Evolutionary conservation across 805 yeast genomes (phyloP).

Genomic region (Saccharomycopsis malanga): DNA sequence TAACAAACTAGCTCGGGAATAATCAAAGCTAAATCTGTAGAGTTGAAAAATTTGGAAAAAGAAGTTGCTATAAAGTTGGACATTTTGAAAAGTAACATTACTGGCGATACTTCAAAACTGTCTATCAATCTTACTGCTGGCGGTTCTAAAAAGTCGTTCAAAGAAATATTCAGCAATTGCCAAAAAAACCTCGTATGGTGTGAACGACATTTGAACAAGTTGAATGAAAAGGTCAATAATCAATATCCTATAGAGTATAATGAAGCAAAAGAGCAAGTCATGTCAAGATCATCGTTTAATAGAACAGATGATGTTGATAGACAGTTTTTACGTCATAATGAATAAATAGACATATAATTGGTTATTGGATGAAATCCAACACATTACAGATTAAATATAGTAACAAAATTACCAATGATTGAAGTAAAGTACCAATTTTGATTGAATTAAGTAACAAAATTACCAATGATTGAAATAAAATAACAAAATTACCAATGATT

Average conservation of each 20-base stretch:
- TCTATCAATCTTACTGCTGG: too few relatives aligned
- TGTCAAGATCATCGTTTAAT: constrained; percentile 12
- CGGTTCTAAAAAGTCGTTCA: constrained; percentile 9
- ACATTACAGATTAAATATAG: background rate
- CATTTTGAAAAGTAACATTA: constrained; percentile 7
- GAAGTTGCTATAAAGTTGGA: constrained; percentile 14
- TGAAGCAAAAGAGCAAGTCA: constrained; percentile 18
- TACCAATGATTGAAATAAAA: background rate
- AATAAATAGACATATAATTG: background rate
- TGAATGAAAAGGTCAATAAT: constrained; percentile 8
- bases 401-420: background rate
- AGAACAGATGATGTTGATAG: constrained; percentile 11
- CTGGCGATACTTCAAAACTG: constrained; percentile 6
- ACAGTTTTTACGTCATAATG: constrained; percentile 3
- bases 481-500: background rate
- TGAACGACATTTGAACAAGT: constrained; percentile 10
- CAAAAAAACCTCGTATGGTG: constrained; percentile 17
- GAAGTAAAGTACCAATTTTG: background rate
- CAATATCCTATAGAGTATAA: constrained; percentile 20
- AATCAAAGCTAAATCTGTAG: constrained; percentile 20
- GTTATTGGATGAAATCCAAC: background rate
- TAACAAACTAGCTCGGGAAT: constrained; percentile 14
- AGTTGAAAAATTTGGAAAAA: constrained; percentile 14
- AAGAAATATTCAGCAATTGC: constrained; percentile 11
- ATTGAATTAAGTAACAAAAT: too few relatives aligned